Conservation (phyloP, 1,139 yeast species). For the Yarrowia galli region DNA sequence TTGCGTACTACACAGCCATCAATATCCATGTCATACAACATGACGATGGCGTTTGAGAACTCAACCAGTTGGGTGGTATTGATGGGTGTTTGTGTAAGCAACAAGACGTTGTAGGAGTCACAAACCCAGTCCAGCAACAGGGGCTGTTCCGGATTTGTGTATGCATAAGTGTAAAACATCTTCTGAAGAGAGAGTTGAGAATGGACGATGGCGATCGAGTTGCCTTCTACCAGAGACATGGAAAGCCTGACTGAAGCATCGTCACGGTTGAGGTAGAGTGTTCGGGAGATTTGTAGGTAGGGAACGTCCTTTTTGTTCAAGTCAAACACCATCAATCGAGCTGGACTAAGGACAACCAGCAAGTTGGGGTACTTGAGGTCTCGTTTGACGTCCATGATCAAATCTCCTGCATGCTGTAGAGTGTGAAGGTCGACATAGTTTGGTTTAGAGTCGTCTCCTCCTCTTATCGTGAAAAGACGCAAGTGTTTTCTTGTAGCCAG, state of each 20-base stretch:
- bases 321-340: not conserved
- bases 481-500: not conserved
- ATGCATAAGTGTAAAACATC: not conserved
- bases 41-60: not conserved
- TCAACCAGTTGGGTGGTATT: conserved; percentile 1
- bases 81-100: conserved; percentile 25
- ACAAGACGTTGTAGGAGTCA: conserved; percentile 4
- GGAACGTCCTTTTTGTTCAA: not conserved
- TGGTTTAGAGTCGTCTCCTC: not conserved
- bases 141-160: not conserved
- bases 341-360: not conserved
- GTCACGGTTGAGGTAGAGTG: not conserved
- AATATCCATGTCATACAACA: conserved; percentile 11
- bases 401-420: not conserved
- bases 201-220: conserved; percentile 12
- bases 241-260: not conserved
- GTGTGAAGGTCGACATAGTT: not conserved
- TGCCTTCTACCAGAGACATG: not conserved
- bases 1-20: conserved; percentile 23
- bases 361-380: conserved; percentile 2
- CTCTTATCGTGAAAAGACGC: not conserved
- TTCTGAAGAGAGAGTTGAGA: conserved; percentile 11
- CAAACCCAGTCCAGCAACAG: not conserved
- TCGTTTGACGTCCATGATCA: conserved; percentile 3
- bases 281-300: not conserved